These are phyloP conservation scores for Umbelopsis isabellina DNA, from an alignment of 192 early-diverging fungal species.

Conservation along the genomic window DNA sequence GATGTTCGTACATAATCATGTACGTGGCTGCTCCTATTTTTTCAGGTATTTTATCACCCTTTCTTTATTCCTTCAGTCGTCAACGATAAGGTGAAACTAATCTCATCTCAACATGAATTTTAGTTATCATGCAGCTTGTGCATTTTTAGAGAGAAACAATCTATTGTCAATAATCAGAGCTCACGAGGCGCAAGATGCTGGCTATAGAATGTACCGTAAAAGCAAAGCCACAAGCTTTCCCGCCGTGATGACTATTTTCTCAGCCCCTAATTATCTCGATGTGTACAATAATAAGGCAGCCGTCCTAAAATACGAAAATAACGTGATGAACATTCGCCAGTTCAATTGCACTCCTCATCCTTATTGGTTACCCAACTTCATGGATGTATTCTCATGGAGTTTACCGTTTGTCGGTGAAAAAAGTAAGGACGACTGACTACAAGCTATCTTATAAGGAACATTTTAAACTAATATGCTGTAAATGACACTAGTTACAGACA, in stretches of 20 bases:
- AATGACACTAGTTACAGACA: conserved; percentile 81
- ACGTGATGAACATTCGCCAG: conserved; percentile 99
- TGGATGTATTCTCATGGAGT: conserved; percentile 99
- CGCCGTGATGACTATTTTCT: conserved; percentile 97
- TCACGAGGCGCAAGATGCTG: conserved; percentile 97
- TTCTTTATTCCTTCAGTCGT: not conserved
- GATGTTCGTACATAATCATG: conserved; percentile 90
- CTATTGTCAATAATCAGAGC: conserved; percentile 95
- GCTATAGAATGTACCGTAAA: conserved; percentile 96
- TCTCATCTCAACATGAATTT: not conserved
- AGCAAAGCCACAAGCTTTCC: conserved; percentile 93
- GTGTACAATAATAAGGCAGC: conserved; percentile 99
- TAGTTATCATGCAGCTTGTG: conserved; percentile 89
- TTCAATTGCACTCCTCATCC: conserved; percentile 92
- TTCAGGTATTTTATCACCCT: conserved; percentile 62
- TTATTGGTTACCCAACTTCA: conserved; percentile 99
- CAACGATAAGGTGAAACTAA: not conserved
- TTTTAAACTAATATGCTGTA: not conserved
- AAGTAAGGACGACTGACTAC: conserved; percentile 54
- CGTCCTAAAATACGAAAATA: conserved; percentile 97
- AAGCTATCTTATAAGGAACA: not conserved
- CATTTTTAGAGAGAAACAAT: conserved; percentile 93
- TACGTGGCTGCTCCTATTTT: conserved; percentile 95
- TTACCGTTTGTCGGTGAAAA: conserved; percentile 98
- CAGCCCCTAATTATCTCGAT: conserved; percentile 97